Base-by-base conservation (phyloP, 2,329 filamentous ascomycete species). In the Fusarium globosum region DNA sequence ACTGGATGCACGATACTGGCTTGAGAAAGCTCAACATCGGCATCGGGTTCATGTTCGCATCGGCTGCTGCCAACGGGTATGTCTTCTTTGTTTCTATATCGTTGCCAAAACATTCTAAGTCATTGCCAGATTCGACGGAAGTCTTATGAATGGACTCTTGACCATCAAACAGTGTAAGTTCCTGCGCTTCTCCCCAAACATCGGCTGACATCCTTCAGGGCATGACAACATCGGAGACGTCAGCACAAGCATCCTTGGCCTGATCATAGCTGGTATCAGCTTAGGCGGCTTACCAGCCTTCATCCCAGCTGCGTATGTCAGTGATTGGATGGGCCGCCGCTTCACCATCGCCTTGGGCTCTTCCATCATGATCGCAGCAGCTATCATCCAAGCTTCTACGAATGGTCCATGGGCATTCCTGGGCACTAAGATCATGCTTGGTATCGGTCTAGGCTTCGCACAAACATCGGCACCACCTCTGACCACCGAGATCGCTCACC, bases 231-330 rank as follows among this genome's bases (percentile, higher is more conserved):
- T 70, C 13, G 68, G 68, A 46, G 46, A 64, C 7, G 65, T 70
- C 36, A 70, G 68, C 60, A 61, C 65, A 10, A 70, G 65, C 15
- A 69, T 69, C 36, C 48, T 70, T 20, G 68, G 68, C 12, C 60
- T 70, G 18, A 73, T 74, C n/a, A 74, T 74, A 36, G 71, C 72
- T 14, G 65, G 72, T 9, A 71, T 74, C 21, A 74, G 72, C 18
- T 68, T 74, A 20, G 71, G 72, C 16, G 71, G 72, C n/a, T 56
- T 74, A 6, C 71, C 72, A 4, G 65, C 71, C 8, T 58, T 74
- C 4, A 71, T 71, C 8, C 61, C 72, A 3, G 72, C 71, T 33
- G 64, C 72, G 12, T 66, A 74, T 26, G 49, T 64, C 10, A 69
- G 72, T 35, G 69, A 72, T 15, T 69, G 69, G 51, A 57, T 69